Evolutionary conservation across 129 eudicot species (phyloP).

Genomic region (Flaveria sonorensis): DNA sequence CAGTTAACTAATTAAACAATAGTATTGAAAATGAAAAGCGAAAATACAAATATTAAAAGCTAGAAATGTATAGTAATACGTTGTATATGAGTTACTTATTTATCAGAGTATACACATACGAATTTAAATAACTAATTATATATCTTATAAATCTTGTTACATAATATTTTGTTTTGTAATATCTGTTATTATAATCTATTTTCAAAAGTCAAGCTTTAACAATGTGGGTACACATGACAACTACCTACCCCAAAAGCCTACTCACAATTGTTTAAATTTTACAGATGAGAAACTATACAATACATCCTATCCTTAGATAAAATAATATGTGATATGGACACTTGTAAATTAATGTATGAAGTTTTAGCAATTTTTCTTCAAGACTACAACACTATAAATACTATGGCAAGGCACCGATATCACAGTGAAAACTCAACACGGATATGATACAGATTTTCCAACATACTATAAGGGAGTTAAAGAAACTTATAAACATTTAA

Average conservation of each 20-base stretch:
- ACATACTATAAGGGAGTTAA: no score
- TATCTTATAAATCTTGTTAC: not conserved
- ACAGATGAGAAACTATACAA: not conserved
- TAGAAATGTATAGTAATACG: no score
- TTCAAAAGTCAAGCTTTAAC: not conserved
- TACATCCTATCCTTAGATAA: not conserved
- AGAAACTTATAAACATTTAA: no score
- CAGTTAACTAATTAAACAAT: no score
- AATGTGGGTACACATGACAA: conserved; percentile 7
- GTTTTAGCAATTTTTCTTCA: not conserved
- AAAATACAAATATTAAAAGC: no score
- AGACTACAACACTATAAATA: no score
- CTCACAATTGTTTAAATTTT: not conserved
- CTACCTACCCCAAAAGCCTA: conserved; percentile 2
- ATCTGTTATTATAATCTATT: not conserved
- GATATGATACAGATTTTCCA: no score
- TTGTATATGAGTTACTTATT: no score
- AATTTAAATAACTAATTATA: not conserved
- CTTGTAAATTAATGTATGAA: not conserved
- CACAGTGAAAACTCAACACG: no score
- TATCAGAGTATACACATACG: no score
- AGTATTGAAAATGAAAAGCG: no score
- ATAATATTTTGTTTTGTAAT: not conserved
- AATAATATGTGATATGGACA: not conserved
- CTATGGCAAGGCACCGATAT: no score